Percentiles rank a stretch among this genome's conserved stretches.
Conservation (phyloP, 257 asterid species). For the Cynanchum wilfordii region DNA sequence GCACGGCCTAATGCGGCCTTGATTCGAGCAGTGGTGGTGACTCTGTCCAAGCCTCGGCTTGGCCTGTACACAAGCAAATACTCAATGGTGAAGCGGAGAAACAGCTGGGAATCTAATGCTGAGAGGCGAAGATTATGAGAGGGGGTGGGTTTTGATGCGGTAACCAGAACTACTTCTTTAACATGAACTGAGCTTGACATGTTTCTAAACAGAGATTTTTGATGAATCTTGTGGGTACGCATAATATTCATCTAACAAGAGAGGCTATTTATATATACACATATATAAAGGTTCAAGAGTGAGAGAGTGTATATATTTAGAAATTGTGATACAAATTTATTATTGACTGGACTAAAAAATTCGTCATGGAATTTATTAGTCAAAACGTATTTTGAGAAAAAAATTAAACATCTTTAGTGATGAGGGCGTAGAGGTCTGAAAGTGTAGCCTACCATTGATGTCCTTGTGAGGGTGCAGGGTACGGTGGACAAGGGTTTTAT, state of each 20-base stretch:
- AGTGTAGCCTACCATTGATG: too few relatives aligned
- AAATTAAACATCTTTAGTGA: too few relatives aligned
- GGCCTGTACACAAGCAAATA: slow-evolving; percentile 49
- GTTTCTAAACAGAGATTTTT: neutral
- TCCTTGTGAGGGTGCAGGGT: too few relatives aligned
- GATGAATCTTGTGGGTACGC: neutral
- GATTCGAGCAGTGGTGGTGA: slow-evolving; percentile 22
- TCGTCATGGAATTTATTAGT: too few relatives aligned
- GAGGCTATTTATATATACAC: neutral
- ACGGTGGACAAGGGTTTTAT: too few relatives aligned
- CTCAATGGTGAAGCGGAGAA: slow-evolving; percentile 61
- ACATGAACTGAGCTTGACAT: slow-evolving; percentile 45
- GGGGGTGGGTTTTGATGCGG: slow-evolving; percentile 58
- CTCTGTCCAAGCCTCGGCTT: slow-evolving; percentile 20
- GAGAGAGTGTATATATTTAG: too few relatives aligned
- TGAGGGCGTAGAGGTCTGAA: too few relatives aligned
- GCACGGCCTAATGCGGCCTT: slow-evolving; percentile 46
- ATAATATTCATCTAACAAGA: neutral
- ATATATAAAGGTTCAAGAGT: neutral
- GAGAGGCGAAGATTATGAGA: slow-evolving; percentile 53
- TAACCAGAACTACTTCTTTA: slow-evolving; percentile 41
- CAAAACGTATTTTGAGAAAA: too few relatives aligned
- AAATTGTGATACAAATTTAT: too few relatives aligned
- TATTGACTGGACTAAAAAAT: too few relatives aligned
- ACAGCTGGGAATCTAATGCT: slow-evolving; percentile 62